Conservation (phyloP, 495 filamentous ascomycete genomes). For the Parathielavia hyrcaniae region DNA sequence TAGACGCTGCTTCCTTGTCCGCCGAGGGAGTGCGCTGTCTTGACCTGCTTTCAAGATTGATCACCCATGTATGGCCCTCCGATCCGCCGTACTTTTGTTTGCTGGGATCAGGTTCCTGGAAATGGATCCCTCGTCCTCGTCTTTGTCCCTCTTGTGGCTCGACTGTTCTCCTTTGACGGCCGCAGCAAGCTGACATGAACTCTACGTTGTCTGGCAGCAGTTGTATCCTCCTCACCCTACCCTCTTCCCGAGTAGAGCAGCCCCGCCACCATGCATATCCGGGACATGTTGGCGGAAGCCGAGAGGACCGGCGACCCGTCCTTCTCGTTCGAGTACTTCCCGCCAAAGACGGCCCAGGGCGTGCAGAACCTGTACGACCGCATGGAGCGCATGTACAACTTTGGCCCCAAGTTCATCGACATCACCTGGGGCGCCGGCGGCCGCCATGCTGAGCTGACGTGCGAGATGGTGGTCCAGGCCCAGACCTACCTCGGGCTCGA, state of each 20-base stretch:
- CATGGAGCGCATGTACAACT: slow-evolving; percentile 96
- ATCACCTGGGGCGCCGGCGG: slow-evolving; percentile 98
- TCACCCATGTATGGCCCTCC: slow-evolving; percentile 3
- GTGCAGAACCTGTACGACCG: slow-evolving; percentile 99
- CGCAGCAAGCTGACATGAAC: slow-evolving; percentile 3
- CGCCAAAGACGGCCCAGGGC: slow-evolving; percentile 97
- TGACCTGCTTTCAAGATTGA: slow-evolving; percentile 8
- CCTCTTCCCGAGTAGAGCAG: slow-evolving; percentile 5
- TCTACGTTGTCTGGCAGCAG: neutral
- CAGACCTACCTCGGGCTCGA: slow-evolving; percentile 96
- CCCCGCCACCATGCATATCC: slow-evolving; percentile 65
- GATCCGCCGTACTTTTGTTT: neutral
- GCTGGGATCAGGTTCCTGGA: slow-evolving; percentile 1
- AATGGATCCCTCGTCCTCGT: neutral
- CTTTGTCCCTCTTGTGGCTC: slow-evolving; percentile 6
- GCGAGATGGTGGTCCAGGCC: slow-evolving; percentile 95
- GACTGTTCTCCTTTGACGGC: neutral
- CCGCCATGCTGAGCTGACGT: slow-evolving; percentile 80
- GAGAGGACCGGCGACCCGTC: slow-evolving; percentile 66
- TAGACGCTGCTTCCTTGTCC: slow-evolving; percentile 1
- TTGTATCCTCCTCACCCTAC: neutral
- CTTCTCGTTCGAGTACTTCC: slow-evolving; percentile 99
- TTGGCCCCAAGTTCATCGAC: slow-evolving; percentile 93
- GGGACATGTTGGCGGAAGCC: slow-evolving; percentile 82
- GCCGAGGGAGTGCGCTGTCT: slow-evolving; percentile 5